Conservation (phyloP, 2,329 filamentous ascomycete genomes). For the Ceratocystiopsis minuta region DNA sequence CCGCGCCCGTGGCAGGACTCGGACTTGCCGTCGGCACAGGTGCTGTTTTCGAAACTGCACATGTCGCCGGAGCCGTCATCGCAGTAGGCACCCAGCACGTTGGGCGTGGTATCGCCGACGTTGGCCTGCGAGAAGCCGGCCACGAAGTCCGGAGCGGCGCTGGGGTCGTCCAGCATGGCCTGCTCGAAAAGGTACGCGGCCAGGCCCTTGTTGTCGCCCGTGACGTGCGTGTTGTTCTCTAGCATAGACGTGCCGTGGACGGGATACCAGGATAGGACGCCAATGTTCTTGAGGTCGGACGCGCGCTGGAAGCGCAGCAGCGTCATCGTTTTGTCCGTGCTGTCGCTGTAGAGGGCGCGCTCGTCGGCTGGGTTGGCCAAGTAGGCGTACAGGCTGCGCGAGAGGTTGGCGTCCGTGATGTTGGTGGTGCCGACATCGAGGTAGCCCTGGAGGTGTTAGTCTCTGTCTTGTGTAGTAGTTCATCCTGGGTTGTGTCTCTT, state of each 20-base stretch:
- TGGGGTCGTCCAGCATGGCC: constrained; percentile 30
- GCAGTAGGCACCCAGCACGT: constrained; percentile 68
- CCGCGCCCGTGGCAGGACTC: constrained; percentile 59
- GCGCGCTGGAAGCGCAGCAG: constrained; percentile 60
- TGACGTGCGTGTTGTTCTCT: constrained; percentile 75
- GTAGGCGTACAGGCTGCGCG: constrained; percentile 77
- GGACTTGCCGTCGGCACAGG: constrained; percentile 53
- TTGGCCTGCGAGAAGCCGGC: constrained; percentile 85
- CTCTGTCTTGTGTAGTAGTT: too few relatives aligned
- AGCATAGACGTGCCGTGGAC: constrained; percentile 85
- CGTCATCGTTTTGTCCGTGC: constrained; percentile 51
- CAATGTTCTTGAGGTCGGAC: constrained; percentile 58
- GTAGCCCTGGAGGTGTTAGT: constrained; percentile 28
- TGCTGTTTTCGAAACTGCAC: constrained; percentile 68
- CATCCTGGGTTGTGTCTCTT: too few relatives aligned
- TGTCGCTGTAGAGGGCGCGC: constrained; percentile 44
- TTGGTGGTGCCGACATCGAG: constrained; percentile 53
- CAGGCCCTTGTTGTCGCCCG: constrained; percentile 86
- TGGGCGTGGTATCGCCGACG: constrained; percentile 78
- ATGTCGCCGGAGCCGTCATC: constrained; percentile 60
- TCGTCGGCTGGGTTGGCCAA: constrained; percentile 68
- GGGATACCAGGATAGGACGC: constrained; percentile 77
- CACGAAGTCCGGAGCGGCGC: constrained; percentile 45
- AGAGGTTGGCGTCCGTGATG: constrained; percentile 64
- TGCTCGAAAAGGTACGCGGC: constrained; percentile 72